Base-by-base conservation (phyloP, 352 stramenopile species). In the Phytophthora cactorum region DNA sequence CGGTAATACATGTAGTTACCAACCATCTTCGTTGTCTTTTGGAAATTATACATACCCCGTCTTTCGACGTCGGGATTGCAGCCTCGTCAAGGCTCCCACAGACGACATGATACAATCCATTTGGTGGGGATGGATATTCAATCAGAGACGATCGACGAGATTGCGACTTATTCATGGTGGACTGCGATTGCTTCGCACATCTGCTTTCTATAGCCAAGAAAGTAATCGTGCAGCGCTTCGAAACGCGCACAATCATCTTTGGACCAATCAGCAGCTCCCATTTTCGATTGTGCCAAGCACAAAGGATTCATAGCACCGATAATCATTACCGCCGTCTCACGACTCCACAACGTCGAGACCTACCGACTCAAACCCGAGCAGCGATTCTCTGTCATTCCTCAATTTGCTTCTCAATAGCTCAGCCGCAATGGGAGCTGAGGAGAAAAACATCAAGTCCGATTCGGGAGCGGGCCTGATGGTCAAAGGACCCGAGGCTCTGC, bases 401-500 rank as follows among this genome's bases (percentile, higher is more conserved):
- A 63, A 68, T 68, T 63, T 46, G 52, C 61, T 52, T 62, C 36
- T 14, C 22, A 39, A 17, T 41, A 25, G 27, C 58, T 17, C 32
- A 44, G 39, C 29, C 28, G 31, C 51, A 43, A 68, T 68, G 60
- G 60, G 60, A 61, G 51, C 55, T 15, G 60, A 67, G 32, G 59
- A 50, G 12, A 64, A 66, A 56, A 64, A 38, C 27, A 39, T 67
- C 50, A 54, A 29, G 22, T 76, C 62, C 22, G 68, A 68, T 22
- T 72, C 68, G 22, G 72, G 58, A 10, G 32, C 58, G 8, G 56
- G 44, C 3, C 29, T 82, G 11, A 71, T 80, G 58, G 68, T 66
- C 31, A 52, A 80, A n/a, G 72, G 75, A 1, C 73, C 77, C 9
- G 47, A 79, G 27, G 63, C 44, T 11, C 57, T 81, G 27, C 77